A percentile compares a stretch with the other conserved stretches of the same genome.
Evolutionary conservation across 306 rosid genomes (phyloP).

Genomic region (Cucurbita pepo): DNA sequence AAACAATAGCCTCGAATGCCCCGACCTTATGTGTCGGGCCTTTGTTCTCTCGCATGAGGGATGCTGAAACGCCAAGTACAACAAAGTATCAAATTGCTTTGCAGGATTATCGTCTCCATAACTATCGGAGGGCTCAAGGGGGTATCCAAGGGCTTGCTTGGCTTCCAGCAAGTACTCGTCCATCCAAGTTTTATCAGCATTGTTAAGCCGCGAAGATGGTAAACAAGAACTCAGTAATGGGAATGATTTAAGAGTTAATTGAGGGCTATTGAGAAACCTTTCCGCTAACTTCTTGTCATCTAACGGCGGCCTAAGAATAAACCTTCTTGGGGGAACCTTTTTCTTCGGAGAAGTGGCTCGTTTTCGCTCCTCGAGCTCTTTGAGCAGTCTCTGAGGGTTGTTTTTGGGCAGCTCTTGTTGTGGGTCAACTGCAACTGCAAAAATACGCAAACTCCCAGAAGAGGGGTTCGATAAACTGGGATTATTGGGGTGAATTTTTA

Average conservation of each 20-base stretch:
- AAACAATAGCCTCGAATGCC: constrained; percentile 69
- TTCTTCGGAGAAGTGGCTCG: constrained; percentile 54
- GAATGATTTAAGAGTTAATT: constrained; percentile 61
- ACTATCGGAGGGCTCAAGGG: constrained; percentile 61
- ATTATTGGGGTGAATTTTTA: constrained; percentile 22
- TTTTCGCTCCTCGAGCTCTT: constrained; percentile 80
- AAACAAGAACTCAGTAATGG: constrained; percentile 79
- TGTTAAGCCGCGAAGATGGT: constrained; percentile 69
- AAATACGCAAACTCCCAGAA: constrained; percentile 14
- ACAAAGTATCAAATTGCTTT: constrained; percentile 60
- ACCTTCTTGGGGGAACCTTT: constrained; percentile 51
- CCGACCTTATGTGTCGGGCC: constrained; percentile 58
- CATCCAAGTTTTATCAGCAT: constrained; percentile 71
- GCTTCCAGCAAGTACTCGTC: constrained; percentile 88
- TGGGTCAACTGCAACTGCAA: constrained; percentile 57
- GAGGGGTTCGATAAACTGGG: constrained; percentile 12
- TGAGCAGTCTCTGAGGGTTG: constrained; percentile 81
- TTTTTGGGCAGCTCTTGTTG: constrained; percentile 46
- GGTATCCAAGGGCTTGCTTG: constrained; percentile 86
- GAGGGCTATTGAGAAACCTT: constrained; percentile 82
- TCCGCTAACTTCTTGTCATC: constrained; percentile 67
- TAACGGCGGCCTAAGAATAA: constrained; percentile 62
- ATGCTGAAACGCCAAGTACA: constrained; percentile 96
- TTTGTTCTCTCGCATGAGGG: constrained; percentile 72
- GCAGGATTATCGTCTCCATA: constrained; percentile 78